A percentile compares a stretch with the other conserved stretches of the same genome.
Evolutionary conservation across 768 basidiomycete species (phyloP).

Genomic region (Gautieria morchelliformis): DNA sequence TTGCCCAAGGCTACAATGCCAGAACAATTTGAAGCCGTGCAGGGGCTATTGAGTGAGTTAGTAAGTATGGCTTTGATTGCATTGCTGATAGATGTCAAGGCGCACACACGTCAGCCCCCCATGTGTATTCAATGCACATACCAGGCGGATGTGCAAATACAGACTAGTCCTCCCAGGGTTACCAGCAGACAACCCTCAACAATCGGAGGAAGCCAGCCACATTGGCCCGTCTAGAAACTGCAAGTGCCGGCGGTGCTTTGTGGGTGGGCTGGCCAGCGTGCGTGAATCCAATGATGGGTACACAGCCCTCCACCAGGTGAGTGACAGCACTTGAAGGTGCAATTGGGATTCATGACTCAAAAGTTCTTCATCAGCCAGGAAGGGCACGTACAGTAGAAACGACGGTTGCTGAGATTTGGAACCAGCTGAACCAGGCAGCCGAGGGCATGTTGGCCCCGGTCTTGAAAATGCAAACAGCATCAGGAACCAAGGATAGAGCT

Average conservation of each 20-base stretch:
- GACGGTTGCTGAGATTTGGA: background rate
- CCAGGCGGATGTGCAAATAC: background rate
- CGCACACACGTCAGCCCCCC: conserved; percentile 7
- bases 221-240: conserved; percentile 10
- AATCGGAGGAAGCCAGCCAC: conserved; percentile 13
- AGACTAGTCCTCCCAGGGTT: conserved; percentile 3
- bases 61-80: background rate
- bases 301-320: background rate
- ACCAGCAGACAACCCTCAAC: conserved; percentile 16
- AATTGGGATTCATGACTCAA: conserved; percentile 7
- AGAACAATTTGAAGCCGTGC: conserved; percentile 30
- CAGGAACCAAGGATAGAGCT: conserved; percentile 24
- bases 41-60: conserved; percentile 24
- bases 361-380: conserved; percentile 9
- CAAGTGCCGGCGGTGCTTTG: conserved; percentile 10
- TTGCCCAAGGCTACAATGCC: conserved; percentile 26
- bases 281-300: conserved; percentile 10
- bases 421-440: background rate
- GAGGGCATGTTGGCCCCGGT: background rate
- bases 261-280: conserved; percentile 7
- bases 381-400: background rate
- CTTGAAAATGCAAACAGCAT: conserved; percentile 12
- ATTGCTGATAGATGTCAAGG: conserved; percentile 2
- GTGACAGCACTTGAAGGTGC: conserved; percentile 1
- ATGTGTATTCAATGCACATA: conserved; percentile 7